Evolutionary conservation across 202 grass and related monocot species (phyloP).

Genomic region (Eragrostis tef): DNA sequence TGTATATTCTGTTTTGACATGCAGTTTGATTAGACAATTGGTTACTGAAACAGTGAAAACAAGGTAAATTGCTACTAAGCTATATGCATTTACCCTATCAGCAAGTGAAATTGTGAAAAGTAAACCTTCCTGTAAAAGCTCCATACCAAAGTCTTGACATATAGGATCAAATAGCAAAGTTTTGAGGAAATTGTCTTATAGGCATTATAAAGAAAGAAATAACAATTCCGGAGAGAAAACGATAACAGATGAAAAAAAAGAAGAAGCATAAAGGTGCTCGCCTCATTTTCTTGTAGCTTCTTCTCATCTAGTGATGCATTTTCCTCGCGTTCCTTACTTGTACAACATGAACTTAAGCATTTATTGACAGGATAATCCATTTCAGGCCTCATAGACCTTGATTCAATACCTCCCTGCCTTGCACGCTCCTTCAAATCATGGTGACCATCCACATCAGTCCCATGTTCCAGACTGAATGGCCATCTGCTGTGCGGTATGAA

Average conservation of each 20-base stretch:
- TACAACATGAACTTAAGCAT: slow-evolving; percentile 1
- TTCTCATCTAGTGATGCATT: slow-evolving; percentile 10
- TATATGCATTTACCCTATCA: background rate
- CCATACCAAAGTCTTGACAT: background rate
- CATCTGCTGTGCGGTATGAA: background rate
- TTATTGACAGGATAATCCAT: background rate
- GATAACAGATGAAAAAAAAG: background rate
- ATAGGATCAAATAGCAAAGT: background rate
- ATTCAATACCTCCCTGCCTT: background rate
- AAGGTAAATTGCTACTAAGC: background rate
- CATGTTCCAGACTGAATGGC: background rate
- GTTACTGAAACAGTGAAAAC: background rate
- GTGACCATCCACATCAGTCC: background rate
- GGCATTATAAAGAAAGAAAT: background rate
- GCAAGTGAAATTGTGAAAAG: slow-evolving; percentile 6
- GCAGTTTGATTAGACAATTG: slow-evolving; percentile 33
- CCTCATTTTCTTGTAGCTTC: slow-evolving; percentile 3
- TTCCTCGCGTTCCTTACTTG: background rate
- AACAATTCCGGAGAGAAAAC: slow-evolving; percentile 7
- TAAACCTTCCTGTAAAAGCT: background rate
- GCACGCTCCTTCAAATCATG: slow-evolving; percentile 23
- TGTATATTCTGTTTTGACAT: slow-evolving; percentile 13
- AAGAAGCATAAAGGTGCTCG: background rate
- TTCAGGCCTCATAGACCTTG: background rate
- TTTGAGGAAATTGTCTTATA: background rate